Evolutionary conservation across 305 asterid species (phyloP), one percentile per base, ranked within the genome.

Genomic region (Fraxinus paxiana): DNA sequence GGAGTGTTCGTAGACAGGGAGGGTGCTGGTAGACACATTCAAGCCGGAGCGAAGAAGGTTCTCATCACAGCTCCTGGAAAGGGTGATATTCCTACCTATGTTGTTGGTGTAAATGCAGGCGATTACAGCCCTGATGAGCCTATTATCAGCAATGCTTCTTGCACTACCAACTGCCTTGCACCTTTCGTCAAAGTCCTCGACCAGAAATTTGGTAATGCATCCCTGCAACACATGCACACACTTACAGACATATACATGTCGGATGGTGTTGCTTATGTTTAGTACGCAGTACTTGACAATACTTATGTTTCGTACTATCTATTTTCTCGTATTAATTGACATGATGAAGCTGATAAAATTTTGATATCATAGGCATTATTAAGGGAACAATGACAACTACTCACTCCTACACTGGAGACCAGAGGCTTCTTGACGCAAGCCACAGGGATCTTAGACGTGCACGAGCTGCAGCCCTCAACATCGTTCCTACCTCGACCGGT

Each of bases 331-430:
- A 78, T 8, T 78, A 26, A 59, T 59, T 20, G 70, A 59, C 30
- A 59, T 59, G 70, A 59, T 2, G 15, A 59, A 15, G 70, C 31
- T 20, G 17, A 31, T 63, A 4, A 28, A 18, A 12, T 30, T 13
- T 69, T 0, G 56, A 9, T 51, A 28, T 15, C 61, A 72, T 73
- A 94, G 97, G 97, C 15, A 94, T 94, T 85, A 93, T 94, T 83
- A 94, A 94, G 87, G 98, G 98, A 82, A 94, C 98, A 13, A 94
- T 94, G 98, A 94, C 98, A 81, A 93, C 98, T n/a, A 94, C 98
- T 1, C 98, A 94, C 94, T 94, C 98, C 65, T 94, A 94, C 92
- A 94, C 98, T 3, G 98, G 98, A 28, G 98, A 94, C 93, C 98
- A 94, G 81, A 88, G 98, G 89, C 95, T 94, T 75, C 98, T 93